phyloP scores from a whole-genome alignment of 1,284 basidiomycete genomes.

The Cystobasidium sp. region DNA sequence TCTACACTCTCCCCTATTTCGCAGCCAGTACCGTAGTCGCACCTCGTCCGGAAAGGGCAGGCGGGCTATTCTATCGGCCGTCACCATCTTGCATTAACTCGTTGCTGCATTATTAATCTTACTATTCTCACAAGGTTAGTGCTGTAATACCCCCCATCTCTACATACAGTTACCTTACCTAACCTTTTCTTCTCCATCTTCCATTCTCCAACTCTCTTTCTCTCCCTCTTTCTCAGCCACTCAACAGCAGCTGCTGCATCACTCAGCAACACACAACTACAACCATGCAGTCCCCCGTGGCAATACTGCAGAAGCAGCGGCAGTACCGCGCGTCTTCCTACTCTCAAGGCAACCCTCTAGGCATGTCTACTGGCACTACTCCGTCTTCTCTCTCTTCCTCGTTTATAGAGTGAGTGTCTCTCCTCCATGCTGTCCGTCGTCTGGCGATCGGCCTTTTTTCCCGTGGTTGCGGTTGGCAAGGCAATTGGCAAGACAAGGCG shows the following conservation, averaged over 20 bases:
- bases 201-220: not conserved
- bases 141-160: no score
- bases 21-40: not conserved
- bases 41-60: conserved; percentile 23
- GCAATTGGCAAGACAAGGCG: no score
- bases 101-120: no score
- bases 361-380: conserved; percentile 26
- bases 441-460: not conserved
- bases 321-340: conserved; percentile 40
- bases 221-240: not conserved
- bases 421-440: not conserved
- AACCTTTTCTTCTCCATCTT: not conserved
- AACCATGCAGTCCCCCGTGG: conserved; percentile 42
- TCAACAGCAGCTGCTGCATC: not conserved
- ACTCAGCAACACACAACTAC: conserved; percentile 3
- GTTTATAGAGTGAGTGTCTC: conserved; percentile 40
- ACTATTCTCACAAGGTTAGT: no score
- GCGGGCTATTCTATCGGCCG: not conserved
- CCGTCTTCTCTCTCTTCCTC: conserved; percentile 37
- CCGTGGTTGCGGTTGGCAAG: no score
- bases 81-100: not conserved
- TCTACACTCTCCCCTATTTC: not conserved
- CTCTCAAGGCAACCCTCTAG: conserved; percentile 28
- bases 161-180: no score
- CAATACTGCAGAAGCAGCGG: conserved; percentile 43